A percentile compares a stretch with the other conserved stretches of the same genome.
phyloP scores from a whole-genome alignment of 169 alveolate species.

The Cryptosporidium andersoni region DNA sequence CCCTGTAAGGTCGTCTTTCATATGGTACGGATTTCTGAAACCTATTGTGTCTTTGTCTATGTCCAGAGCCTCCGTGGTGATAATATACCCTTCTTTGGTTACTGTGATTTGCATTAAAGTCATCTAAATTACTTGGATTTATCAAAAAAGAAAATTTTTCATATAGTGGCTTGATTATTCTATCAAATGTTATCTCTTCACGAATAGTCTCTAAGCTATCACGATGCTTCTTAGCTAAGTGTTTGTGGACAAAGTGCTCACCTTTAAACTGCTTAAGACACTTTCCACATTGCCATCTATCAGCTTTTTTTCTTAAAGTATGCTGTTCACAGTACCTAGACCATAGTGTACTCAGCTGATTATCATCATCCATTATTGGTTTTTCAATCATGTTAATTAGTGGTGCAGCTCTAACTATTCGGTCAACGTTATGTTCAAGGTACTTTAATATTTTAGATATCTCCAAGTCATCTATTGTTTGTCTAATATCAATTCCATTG shows the following conservation, averaged over 20 bases:
- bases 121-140: slow-evolving; percentile 41
- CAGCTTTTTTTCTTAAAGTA: slow-evolving; percentile 41
- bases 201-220: slow-evolving; percentile 28
- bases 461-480: neutral
- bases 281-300: slow-evolving; percentile 66
- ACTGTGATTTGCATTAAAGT: neutral
- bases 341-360: slow-evolving; percentile 16
- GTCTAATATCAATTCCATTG: neutral
- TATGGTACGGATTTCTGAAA: slow-evolving; percentile 28
- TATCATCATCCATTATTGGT: slow-evolving; percentile 11
- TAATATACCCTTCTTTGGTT: neutral
- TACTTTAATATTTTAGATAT: neutral
- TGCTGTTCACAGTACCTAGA: slow-evolving; percentile 51
- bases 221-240: slow-evolving; percentile 39
- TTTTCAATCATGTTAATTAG: slow-evolving; percentile 14
- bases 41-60: slow-evolving; percentile 5
- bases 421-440: slow-evolving; percentile 30
- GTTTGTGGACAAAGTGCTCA: slow-evolving; percentile 49
- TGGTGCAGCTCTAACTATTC: slow-evolving; percentile 11
- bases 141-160: slow-evolving; percentile 30
- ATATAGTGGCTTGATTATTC: slow-evolving; percentile 40
- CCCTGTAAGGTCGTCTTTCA: slow-evolving; percentile 27
- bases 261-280: slow-evolving; percentile 66
- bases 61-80: neutral
- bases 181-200: slow-evolving; percentile 53